phyloP scores from a whole-genome alignment of 208 protist genomes.

The Wallacemonas sp. region DNA sequence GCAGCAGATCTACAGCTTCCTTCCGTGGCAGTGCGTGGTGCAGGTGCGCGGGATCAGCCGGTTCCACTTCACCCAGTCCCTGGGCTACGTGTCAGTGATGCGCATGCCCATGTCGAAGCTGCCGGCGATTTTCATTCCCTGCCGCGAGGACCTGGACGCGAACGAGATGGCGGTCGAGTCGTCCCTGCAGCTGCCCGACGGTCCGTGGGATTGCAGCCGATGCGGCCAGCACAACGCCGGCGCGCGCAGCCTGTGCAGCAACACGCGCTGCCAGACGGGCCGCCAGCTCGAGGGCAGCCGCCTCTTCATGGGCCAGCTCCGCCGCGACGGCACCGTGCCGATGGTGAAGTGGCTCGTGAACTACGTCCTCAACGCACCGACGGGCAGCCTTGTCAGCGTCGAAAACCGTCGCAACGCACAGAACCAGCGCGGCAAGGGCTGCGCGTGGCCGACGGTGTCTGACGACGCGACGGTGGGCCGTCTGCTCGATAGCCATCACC shows the following conservation, averaged over 20 bases:
- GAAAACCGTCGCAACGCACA: conserved; percentile 70
- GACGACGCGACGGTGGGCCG: conserved; percentile 33
- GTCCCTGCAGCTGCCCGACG: conserved; percentile 22
- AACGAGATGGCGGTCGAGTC: conserved; percentile 36
- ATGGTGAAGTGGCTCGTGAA: conserved; percentile 76
- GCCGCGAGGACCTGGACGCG: conserved; percentile 62
- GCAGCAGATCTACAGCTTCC: conserved; percentile 48
- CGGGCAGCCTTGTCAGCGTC: conserved; percentile 44
- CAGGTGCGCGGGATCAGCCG: conserved; percentile 50
- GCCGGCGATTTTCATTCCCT: conserved; percentile 72
- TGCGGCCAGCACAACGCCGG: conserved; percentile 31
- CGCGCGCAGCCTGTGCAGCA: conserved; percentile 16
- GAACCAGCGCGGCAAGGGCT: conserved; percentile 71
- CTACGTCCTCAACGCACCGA: conserved; percentile 46
- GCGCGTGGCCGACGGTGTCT: conserved; percentile 64
- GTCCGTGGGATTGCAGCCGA: conserved; percentile 27
- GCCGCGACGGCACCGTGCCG: conserved; percentile 63
- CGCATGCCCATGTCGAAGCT: conserved; percentile 40
- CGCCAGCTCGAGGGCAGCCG: conserved; percentile 27
- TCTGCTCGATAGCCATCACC: conserved; percentile 61
- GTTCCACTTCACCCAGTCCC: conserved; percentile 42
- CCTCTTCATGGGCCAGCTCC: conserved; percentile 82
- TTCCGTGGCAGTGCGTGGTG: conserved; percentile 49
- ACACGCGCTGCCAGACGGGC: conserved; percentile 8
- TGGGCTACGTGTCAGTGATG: conserved; percentile 43